Conservation (phyloP, 73 alveolate genomes). For the Strombidium stylifer region DNA sequence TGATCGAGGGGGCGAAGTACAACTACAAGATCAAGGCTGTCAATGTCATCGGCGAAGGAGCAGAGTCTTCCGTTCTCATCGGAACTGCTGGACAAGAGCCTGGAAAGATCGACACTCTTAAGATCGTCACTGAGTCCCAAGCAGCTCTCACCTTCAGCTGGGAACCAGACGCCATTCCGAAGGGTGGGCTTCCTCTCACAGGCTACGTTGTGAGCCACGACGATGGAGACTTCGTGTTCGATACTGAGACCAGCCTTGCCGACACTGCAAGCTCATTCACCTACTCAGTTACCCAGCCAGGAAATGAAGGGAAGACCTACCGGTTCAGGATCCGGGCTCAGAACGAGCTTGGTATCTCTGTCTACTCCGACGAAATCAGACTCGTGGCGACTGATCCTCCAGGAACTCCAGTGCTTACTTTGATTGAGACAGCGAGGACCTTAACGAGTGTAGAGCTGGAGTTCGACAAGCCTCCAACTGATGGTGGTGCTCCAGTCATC, state of each 20-base stretch:
- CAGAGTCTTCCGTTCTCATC: conserved; percentile 21
- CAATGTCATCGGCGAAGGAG: conserved; percentile 61
- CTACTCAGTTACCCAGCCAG: conserved; percentile 15
- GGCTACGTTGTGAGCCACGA: conserved; percentile 25
- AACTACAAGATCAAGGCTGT: conserved; percentile 57
- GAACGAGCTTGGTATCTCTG: conserved; percentile 64
- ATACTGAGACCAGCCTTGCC: conserved; percentile 5
- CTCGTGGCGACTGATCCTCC: conserved; percentile 69
- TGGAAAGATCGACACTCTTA: too few relatives aligned
- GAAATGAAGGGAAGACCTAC: conserved; percentile 50
- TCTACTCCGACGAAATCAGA: conserved; percentile 38
- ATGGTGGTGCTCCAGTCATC: conserved; percentile 52
- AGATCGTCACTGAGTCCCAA: too few relatives aligned
- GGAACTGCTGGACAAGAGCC: conserved; percentile 56
- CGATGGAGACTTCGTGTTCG: conserved; percentile 33
- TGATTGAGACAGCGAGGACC: conserved; percentile 26
- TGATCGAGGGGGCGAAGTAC: conserved; percentile 36
- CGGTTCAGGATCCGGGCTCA: conserved; percentile 66
- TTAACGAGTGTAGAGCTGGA: conserved; percentile 3
- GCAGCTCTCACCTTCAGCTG: too few relatives aligned
- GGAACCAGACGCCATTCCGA: too few relatives aligned
- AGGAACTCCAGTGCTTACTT: conserved; percentile 28
- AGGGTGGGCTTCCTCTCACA: conserved; percentile 33
- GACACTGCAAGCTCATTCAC: conserved; percentile 13
- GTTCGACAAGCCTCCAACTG: conserved; percentile 38